Percentiles rank a stretch among this genome's conserved stretches.
These are phyloP conservation scores for Eucalyptus erythrocorys DNA, from an alignment of 345 rosid species.

Conservation along the genomic window DNA sequence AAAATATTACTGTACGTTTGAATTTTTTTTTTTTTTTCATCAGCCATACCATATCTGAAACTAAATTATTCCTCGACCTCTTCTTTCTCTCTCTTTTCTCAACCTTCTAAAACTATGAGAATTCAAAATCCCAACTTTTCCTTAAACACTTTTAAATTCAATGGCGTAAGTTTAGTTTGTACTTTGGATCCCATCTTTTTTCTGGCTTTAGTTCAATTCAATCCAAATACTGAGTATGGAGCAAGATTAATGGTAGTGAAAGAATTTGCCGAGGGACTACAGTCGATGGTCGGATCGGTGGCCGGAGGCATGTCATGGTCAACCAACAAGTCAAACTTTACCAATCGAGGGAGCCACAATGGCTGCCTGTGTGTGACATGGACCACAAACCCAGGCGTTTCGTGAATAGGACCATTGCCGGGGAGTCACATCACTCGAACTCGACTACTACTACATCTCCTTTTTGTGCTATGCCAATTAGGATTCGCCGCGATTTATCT, in stretches of 20 bases:
- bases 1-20: background rate
- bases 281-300: background rate
- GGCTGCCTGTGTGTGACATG: background rate
- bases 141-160: no score
- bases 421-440: background rate
- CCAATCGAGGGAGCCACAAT: background rate
- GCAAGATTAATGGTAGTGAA: rapidly evolving
- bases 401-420: background rate
- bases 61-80: no score
- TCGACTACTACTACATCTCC: background rate
- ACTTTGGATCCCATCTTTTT: background rate
- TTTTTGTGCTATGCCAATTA: background rate
- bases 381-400: background rate
- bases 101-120: no score
- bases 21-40: background rate
- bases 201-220: background rate
- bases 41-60: no score
- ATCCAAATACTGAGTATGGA: background rate
- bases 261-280: background rate
- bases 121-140: no score
- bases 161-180: background rate
- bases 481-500: background rate
- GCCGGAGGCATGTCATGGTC: background rate
- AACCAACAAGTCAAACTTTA: background rate
- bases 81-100: no score